These are phyloP conservation scores for Sabuloglossum arenarium DNA, from an alignment of 495 filamentous ascomycete genomes.

Conservation along the genomic window DNA sequence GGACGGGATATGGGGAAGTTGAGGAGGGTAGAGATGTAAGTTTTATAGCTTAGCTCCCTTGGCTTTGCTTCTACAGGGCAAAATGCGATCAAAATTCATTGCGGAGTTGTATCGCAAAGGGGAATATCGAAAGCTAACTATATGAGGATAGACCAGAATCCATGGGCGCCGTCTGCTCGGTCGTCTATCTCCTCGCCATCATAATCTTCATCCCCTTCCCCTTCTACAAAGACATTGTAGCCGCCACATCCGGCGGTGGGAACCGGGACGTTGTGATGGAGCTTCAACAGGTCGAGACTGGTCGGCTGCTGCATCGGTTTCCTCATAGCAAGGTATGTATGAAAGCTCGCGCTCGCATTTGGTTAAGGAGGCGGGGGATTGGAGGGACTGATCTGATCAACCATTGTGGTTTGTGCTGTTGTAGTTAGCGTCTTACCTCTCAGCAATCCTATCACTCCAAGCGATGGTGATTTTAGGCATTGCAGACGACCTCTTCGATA, in stretches of 20 bases:
- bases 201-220: conserved; percentile 90
- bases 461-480: conserved; percentile 77
- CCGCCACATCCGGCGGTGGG: conserved; percentile 84
- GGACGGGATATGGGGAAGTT: conserved; percentile 79
- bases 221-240: conserved; percentile 95
- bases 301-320: conserved; percentile 71
- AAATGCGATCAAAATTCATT: too few species aligned
- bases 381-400: too few species aligned
- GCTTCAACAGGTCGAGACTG: conserved; percentile 43
- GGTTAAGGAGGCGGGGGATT: too few species aligned
- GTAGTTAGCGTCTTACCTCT: conserved; percentile 86
- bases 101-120: too few species aligned
- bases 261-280: conserved; percentile 67
- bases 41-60: conserved; percentile 7
- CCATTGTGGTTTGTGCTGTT: too few species aligned
- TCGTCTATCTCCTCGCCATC: conserved; percentile 70
- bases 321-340: conserved; percentile 68
- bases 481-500: conserved; percentile 92
- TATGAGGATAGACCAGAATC: conserved; percentile 49
- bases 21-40: conserved; percentile 51
- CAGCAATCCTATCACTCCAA: conserved; percentile 79
- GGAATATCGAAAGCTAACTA: too few species aligned
- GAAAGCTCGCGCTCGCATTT: background rate
- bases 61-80: too few species aligned
- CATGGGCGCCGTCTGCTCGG: conserved; percentile 90